Conservation (phyloP, 805 yeast species). For the Jamesozyma spencerorum region DNA sequence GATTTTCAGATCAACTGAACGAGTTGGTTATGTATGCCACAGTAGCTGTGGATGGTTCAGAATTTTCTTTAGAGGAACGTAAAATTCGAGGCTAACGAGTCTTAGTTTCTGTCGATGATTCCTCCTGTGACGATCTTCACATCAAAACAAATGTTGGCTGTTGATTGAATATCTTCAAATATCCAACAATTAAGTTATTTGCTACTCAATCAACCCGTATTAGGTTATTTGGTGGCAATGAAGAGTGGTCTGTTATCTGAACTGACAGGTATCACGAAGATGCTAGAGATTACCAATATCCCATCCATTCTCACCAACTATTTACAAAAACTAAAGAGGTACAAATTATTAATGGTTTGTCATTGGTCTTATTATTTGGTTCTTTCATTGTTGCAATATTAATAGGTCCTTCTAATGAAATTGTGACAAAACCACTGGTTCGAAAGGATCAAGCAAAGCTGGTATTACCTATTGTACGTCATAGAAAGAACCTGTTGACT, state of each 20-base stretch:
- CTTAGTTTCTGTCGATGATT: slow-evolving; percentile 64
- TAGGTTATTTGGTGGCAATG: slow-evolving; percentile 36
- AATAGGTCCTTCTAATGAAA: slow-evolving; percentile 41
- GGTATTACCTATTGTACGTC: slow-evolving; percentile 68
- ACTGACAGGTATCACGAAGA: slow-evolving; percentile 55
- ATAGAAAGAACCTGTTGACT: slow-evolving; percentile 45
- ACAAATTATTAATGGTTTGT: slow-evolving; percentile 49
- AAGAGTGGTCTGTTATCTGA: slow-evolving; percentile 24
- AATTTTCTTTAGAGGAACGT: slow-evolving; percentile 56
- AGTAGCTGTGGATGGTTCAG: slow-evolving; percentile 37
- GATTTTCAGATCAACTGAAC: slow-evolving; percentile 78
- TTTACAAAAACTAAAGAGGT: slow-evolving; percentile 23
- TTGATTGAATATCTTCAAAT: slow-evolving; percentile 76
- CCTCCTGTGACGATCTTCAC: slow-evolving; percentile 96
- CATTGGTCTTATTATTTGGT: slow-evolving; percentile 93
- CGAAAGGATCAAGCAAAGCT: slow-evolving; percentile 65
- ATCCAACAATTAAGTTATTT: slow-evolving; percentile 75
- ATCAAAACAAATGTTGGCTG: slow-evolving; percentile 63
- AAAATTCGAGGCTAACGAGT: slow-evolving; percentile 72
- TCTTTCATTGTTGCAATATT: slow-evolving; percentile 76
- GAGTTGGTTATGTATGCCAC: slow-evolving; percentile 51
- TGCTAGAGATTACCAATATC: slow-evolving; percentile 46
- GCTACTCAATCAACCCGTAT: slow-evolving; percentile 61
- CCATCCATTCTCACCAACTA: slow-evolving; percentile 37
- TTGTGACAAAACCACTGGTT: slow-evolving; percentile 49